Conservation (phyloP, 495 filamentous ascomycete genomes). For the Xylaria sp. region DNA sequence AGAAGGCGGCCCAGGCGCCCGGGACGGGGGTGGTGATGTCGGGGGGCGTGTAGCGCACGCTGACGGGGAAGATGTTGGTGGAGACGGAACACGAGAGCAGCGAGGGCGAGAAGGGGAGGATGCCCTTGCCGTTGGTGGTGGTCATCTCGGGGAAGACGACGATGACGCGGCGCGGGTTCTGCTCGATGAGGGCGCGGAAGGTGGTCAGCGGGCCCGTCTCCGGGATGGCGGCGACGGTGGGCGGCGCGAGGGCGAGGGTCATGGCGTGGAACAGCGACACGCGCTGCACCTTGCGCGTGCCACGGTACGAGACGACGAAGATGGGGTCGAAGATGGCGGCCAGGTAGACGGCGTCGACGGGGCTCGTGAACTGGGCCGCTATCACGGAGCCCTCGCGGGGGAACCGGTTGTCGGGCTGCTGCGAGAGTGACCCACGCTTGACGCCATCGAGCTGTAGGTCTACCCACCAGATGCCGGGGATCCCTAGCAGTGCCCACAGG, state of each 20-base stretch:
- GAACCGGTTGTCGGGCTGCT: constrained; percentile 69
- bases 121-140: constrained; percentile 92
- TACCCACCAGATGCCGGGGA: constrained; percentile 96
- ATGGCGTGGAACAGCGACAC: constrained; percentile 80
- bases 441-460: constrained; percentile 97
- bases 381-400: constrained; percentile 79
- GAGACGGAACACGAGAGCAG: constrained; percentile 68
- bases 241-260: constrained; percentile 70
- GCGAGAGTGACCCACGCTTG: constrained; percentile 73
- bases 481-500: constrained; percentile 83
- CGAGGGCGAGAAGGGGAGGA: constrained; percentile 79
- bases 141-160: constrained; percentile 92
- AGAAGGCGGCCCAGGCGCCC: constrained; percentile 67
- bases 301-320: constrained; percentile 84
- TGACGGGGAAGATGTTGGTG: constrained; percentile 85
- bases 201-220: constrained; percentile 58
- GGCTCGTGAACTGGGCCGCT: constrained; percentile 87
- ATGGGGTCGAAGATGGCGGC: constrained; percentile 95
- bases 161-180: constrained; percentile 75
- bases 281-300: constrained; percentile 71
- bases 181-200: constrained; percentile 65
- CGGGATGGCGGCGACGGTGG: constrained; percentile 59
- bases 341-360: constrained; percentile 93
- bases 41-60: constrained; percentile 81
- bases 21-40: constrained; percentile 94